Evolutionary conservation across 208 protist species (phyloP).

Genomic region (Crithidia bombi): DNA sequence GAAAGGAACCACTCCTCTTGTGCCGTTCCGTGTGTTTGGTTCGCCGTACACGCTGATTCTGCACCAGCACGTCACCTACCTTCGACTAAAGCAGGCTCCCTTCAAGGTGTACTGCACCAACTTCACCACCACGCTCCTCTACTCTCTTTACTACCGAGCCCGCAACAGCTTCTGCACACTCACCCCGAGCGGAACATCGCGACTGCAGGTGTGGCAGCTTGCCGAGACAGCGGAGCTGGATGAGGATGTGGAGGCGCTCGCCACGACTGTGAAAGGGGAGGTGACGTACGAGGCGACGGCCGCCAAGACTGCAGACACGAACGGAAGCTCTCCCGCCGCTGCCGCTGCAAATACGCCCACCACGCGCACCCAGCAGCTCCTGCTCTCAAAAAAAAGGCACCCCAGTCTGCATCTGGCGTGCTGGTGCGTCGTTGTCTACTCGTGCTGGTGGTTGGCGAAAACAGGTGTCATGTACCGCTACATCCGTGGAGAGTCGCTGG

Average conservation of each 20-base stretch:
- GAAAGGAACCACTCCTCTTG: not conserved
- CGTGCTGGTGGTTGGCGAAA: conserved; percentile 85
- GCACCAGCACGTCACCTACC: conserved; percentile 84
- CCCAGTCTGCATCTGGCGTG: conserved; percentile 71
- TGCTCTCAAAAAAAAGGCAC: conserved; percentile 66
- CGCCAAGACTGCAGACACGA: not conserved
- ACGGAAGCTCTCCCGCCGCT: not conserved
- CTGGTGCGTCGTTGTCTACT: conserved; percentile 76
- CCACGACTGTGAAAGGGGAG: conserved; percentile 11
- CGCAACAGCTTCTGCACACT: conserved; percentile 68
- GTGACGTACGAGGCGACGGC: conserved; percentile 5
- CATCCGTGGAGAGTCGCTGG: conserved; percentile 51
- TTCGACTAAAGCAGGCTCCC: conserved; percentile 81
- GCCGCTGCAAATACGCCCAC: not conserved
- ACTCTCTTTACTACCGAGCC: conserved; percentile 67
- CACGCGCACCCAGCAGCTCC: conserved; percentile 36
- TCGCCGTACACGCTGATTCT: conserved; percentile 72
- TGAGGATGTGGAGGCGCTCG: conserved; percentile 32
- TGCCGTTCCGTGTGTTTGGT: conserved; percentile 79
- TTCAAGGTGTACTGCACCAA: conserved; percentile 87
- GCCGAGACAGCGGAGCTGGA: conserved; percentile 62
- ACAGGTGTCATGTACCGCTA: conserved; percentile 82
- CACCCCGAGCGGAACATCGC: conserved; percentile 51
- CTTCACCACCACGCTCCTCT: conserved; percentile 74
- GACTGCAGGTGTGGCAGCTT: conserved; percentile 83